Base-by-base conservation (phyloP, 192 early-diverging fungal genomes). In the Polychytrium aggregatum region DNA sequence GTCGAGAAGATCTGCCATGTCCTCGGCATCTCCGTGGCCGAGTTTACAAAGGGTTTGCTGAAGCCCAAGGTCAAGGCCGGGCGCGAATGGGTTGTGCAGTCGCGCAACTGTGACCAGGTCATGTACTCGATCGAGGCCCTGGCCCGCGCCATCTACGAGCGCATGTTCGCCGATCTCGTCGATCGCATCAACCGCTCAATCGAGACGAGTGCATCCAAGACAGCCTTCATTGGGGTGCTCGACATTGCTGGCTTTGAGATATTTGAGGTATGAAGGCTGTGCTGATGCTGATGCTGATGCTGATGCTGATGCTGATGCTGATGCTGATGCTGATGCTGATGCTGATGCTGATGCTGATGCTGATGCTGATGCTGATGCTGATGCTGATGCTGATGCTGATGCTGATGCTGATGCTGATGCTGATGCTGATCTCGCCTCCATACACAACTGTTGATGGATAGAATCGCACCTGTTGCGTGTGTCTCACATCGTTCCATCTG, bases 231-330 rank as follows among this genome's bases (percentile, higher is more conserved):
- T 61, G 95, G 95, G 29, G 95, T 98, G 25, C 63, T 98, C 9
- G 95, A 98, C 71, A 98, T 98, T 74, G 91, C 92, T 8, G 95
- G 95, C 17, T 98, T 98, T 65, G 95, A 98, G 70, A 97, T 98
- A 46, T 92, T 98, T 56, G 86, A 97, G 64, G 84, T 86, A 59
- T n/a, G n/a, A n/a, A n/a, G n/a, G n/a, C n/a, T n/a, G n/a, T n/a
- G n/a, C n/a, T n/a, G n/a, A n/a, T n/a, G n/a, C n/a, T n/a, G n/a
- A n/a, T n/a, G n/a, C n/a, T n/a, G n/a, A n/a, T n/a, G n/a, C n/a
- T n/a, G n/a, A n/a, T n/a, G n/a, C n/a, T n/a, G n/a, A n/a, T n/a
- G n/a, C n/a, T n/a, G n/a, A n/a, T n/a, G n/a, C n/a, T n/a, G n/a
- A n/a, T n/a, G n/a, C n/a, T n/a, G n/a, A n/a, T n/a, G n/a, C n/a